Conservation (phyloP, 768 basidiomycete species). For the Cyclocybe aegerita region DNA sequence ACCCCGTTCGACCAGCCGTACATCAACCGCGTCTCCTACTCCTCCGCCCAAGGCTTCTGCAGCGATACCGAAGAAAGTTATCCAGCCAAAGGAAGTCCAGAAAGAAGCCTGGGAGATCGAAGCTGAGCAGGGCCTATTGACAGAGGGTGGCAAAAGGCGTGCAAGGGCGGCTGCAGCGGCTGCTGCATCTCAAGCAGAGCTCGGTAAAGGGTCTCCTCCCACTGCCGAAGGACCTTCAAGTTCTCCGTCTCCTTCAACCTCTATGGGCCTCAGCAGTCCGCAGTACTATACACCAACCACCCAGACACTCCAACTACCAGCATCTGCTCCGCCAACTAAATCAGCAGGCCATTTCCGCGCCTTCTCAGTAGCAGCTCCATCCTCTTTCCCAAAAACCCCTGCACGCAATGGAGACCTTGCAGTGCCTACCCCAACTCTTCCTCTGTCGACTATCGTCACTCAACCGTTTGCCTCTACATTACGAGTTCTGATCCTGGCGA, state of each 20-base stretch:
- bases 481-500: conserved; percentile 56
- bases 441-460: conserved; percentile 56
- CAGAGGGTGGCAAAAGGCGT: conserved; percentile 71
- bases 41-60: conserved; percentile 10
- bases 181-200: conserved; percentile 19
- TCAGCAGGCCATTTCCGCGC: conserved; percentile 53
- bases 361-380: conserved; percentile 51
- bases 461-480: conserved; percentile 64
- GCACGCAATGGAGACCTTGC: conserved; percentile 39
- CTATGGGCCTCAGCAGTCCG: conserved; percentile 44
- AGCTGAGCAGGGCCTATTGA: conserved; percentile 70
- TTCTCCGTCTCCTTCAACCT: conserved; percentile 18
- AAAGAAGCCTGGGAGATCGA: conserved; percentile 84
- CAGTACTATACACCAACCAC: conserved; percentile 60
- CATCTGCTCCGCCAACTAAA: conserved; percentile 56
- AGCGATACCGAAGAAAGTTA: conserved; percentile 1
- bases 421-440: conserved; percentile 67
- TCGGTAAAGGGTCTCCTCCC: conserved; percentile 5
- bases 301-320: conserved; percentile 64
- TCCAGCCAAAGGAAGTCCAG: conserved; percentile 32
- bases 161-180: conserved; percentile 54
- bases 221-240: conserved; percentile 12
- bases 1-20: conserved; percentile 4
- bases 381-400: conserved; percentile 20
- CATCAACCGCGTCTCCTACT: conserved; percentile 7